Conservation (phyloP, 2,329 filamentous ascomycete genomes). For the Pseudopithomyces chartarum region DNA sequence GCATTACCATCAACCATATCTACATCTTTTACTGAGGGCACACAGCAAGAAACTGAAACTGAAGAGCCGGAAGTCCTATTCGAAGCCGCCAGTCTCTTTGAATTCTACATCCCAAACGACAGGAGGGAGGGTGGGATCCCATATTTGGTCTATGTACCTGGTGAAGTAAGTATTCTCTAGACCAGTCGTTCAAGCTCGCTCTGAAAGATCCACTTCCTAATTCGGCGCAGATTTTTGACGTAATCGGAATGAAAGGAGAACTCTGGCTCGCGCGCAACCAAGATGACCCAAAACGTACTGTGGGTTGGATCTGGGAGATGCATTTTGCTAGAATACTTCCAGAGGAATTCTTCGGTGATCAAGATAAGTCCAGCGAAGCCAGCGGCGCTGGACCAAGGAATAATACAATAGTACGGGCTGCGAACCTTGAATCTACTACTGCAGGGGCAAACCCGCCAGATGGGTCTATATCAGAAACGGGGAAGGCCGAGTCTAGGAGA, state of each 20-base stretch:
- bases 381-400: no score
- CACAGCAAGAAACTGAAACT: neutral
- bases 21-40: neutral
- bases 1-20: no score
- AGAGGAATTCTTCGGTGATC: no score
- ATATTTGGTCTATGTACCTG: conserved; percentile 80
- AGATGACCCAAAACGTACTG: conserved; percentile 74
- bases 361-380: no score
- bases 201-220: neutral
- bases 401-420: no score
- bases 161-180: conserved; percentile 61
- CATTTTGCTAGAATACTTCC: conserved; percentile 66
- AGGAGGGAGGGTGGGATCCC: neutral
- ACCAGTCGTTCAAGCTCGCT: neutral
- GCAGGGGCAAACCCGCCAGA: no score
- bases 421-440: no score
- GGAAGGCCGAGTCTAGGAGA: no score
- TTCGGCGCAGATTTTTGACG: conserved; percentile 41
- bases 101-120: neutral
- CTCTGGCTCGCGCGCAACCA: conserved; percentile 96
- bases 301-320: conserved; percentile 98
- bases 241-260: conserved; percentile 92
- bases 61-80: neutral
- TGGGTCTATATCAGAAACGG: no score
- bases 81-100: neutral